A percentile compares a stretch with the other conserved stretches of the same genome.
Evolutionary conservation across 768 basidiomycete genomes (phyloP).

Genomic region (Mycena vitilis): DNA sequence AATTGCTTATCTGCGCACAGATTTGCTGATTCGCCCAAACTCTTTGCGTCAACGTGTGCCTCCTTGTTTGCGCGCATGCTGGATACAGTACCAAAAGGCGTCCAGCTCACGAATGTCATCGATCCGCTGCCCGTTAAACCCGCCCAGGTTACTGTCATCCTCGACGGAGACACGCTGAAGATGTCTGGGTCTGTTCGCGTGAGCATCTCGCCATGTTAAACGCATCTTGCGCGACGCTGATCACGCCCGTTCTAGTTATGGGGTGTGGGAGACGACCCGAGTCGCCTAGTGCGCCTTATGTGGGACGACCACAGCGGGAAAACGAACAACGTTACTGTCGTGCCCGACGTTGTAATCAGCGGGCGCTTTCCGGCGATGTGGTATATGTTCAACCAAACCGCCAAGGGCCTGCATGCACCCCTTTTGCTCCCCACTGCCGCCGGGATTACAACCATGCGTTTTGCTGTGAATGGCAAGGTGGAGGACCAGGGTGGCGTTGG

Average conservation of each 20-base stretch:
- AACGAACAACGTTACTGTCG: background rate
- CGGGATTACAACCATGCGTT: slow-evolving; percentile 1
- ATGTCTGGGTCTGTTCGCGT: background rate
- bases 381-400: background rate
- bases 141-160: background rate
- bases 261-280: background rate
- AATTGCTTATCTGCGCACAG: background rate
- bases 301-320: background rate
- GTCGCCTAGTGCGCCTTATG: background rate
- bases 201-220: no score
- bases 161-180: background rate
- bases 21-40: slow-evolving; percentile 13
- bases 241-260: no score
- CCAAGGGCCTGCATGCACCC: background rate
- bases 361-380: background rate
- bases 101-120: slow-evolving; percentile 18
- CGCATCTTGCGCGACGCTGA: no score
- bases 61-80: slow-evolving; percentile 18
- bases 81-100: slow-evolving; percentile 11
- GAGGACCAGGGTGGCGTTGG: background rate
- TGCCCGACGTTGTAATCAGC: background rate
- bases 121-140: slow-evolving; percentile 12
- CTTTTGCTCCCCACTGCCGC: background rate
- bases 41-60: slow-evolving; percentile 12
- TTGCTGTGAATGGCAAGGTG: background rate